phyloP scores from a whole-genome alignment of 2,329 filamentous ascomycete species.

The Epichloe gansuensis region DNA sequence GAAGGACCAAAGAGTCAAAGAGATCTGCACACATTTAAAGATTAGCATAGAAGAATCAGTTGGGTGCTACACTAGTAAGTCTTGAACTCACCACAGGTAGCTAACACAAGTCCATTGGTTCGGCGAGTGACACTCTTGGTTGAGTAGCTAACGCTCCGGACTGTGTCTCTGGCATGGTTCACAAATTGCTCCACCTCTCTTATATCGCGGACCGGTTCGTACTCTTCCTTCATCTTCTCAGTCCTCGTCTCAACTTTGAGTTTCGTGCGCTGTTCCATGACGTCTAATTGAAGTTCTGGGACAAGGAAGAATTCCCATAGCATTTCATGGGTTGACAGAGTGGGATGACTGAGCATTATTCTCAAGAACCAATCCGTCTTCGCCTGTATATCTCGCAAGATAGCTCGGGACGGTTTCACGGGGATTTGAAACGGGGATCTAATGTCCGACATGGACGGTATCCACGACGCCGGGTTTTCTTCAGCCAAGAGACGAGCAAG shows the following conservation, averaged over 20 bases:
- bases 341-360: conserved; percentile 76
- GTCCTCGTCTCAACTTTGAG: conserved; percentile 73
- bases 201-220: conserved; percentile 70
- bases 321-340: conserved; percentile 91
- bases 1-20: conserved; percentile 48
- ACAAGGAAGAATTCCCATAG: conserved; percentile 98
- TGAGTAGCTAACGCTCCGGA: conserved; percentile 72
- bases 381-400: conserved; percentile 78
- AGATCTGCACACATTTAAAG: conserved; percentile 38
- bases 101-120: conserved; percentile 60
- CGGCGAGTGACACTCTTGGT: conserved; percentile 73
- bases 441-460: conserved; percentile 65
- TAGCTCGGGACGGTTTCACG: conserved; percentile 76
- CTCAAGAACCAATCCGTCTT: conserved; percentile 80
- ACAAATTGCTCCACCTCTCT: conserved; percentile 89
- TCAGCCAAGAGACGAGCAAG: conserved; percentile 70
- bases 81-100: conserved; percentile 39
- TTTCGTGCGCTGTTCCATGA: conserved; percentile 79
- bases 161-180: conserved; percentile 78
- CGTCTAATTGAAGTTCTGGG: conserved; percentile 78
- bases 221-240: conserved; percentile 82
- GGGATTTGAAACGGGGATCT: conserved; percentile 88
- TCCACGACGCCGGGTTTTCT: conserved; percentile 92
- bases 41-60: background rate
- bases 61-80: background rate